Evolutionary conservation across 345 rosid species (phyloP).

Genomic region (Eutrema japonicum): DNA sequence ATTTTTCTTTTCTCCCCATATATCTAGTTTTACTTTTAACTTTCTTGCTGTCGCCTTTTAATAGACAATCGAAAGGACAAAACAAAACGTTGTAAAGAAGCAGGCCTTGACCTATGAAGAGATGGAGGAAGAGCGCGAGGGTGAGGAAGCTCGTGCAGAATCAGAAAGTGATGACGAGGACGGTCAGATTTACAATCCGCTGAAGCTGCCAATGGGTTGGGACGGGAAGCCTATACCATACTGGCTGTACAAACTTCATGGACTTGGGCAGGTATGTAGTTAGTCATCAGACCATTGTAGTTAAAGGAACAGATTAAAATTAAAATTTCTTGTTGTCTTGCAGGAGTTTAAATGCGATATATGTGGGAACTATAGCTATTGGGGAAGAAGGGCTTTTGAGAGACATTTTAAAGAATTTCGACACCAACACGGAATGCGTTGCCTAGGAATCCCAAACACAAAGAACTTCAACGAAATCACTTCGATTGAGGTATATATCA

Average conservation of each 20-base stretch:
- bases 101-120: slow-evolving; percentile 95
- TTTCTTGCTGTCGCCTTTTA: slow-evolving; percentile 11
- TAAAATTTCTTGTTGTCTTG: slow-evolving; percentile 5
- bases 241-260: slow-evolving; percentile 99
- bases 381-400: slow-evolving; percentile 99
- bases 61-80: slow-evolving; percentile 76
- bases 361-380: slow-evolving; percentile 92
- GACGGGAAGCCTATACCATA: slow-evolving; percentile 99
- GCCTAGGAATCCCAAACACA: slow-evolving; percentile 97
- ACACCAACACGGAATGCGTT: slow-evolving; percentile 99
- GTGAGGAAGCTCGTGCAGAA: slow-evolving; percentile 89
- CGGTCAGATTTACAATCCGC: slow-evolving; percentile 89
- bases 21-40: not conserved
- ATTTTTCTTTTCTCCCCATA: not conserved
- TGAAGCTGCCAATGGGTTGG: slow-evolving; percentile 98
- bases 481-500: slow-evolving; percentile 65
- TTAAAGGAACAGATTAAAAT: not conserved
- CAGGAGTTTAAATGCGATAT: slow-evolving; percentile 98
- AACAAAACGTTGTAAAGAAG: slow-evolving; percentile 88
- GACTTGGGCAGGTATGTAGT: slow-evolving; percentile 86
- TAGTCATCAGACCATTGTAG: not conserved
- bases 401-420: slow-evolving; percentile 97
- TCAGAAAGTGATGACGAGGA: slow-evolving; percentile 99
- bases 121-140: slow-evolving; percentile 97
- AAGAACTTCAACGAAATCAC: slow-evolving; percentile 98